phyloP scores from a whole-genome alignment of 345 rosid genomes.

The Pelargonium nanum region DNA sequence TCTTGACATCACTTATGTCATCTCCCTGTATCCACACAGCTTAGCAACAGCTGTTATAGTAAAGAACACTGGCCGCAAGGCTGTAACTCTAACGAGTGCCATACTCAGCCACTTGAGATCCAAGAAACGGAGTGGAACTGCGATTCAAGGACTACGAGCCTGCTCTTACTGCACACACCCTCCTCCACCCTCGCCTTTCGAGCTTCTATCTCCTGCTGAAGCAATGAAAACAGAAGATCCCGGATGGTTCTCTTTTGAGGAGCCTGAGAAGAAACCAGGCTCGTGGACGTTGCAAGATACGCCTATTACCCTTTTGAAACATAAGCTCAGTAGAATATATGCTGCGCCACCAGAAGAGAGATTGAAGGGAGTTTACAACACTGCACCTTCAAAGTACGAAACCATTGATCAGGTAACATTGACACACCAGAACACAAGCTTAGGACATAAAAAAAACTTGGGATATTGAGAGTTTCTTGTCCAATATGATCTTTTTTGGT shows the following conservation, averaged over 20 bases:
- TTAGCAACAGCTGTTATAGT: constrained; percentile 67
- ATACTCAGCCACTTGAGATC: constrained; percentile 63
- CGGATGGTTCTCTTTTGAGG: constrained; percentile 45
- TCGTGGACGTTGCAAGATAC: constrained; percentile 57
- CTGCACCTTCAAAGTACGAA: constrained; percentile 76
- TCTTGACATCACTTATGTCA: constrained; percentile 52
- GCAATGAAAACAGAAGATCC: constrained; percentile 67
- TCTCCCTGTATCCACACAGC: constrained; percentile 63
- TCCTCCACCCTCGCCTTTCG: constrained; percentile 66
- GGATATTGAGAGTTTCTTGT: too few relatives aligned
- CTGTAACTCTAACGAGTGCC: constrained; percentile 52
- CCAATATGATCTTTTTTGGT: too few relatives aligned
- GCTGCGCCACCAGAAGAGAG: constrained; percentile 75
- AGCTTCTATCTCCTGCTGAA: constrained; percentile 65
- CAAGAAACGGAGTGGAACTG: constrained; percentile 46
- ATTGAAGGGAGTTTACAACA: constrained; percentile 47
- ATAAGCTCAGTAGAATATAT: constrained; percentile 63
- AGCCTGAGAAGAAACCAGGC: constrained; percentile 51
- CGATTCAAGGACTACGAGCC: constrained; percentile 49
- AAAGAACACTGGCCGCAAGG: constrained; percentile 58
- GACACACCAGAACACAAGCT: too few relatives aligned
- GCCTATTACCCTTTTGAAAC: constrained; percentile 42
- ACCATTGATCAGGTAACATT: constrained; percentile 77
- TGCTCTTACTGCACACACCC: constrained; percentile 59
- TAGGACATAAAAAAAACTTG: too few relatives aligned